Evolutionary conservation across 768 basidiomycete species (phyloP).

Genomic region (Lactarius hengduanensis): DNA sequence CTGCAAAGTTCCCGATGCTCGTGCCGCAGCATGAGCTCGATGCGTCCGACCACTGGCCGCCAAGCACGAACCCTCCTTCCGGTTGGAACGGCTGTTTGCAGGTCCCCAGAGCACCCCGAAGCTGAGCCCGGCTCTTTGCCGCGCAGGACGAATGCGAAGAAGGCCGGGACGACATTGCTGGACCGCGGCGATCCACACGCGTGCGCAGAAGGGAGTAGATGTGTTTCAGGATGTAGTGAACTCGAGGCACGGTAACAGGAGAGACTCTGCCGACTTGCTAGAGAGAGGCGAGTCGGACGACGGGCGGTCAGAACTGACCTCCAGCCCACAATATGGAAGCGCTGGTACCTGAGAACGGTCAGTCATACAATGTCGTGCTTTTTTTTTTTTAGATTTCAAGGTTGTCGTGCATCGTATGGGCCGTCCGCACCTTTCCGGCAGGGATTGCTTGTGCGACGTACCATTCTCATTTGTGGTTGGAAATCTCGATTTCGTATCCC

Average conservation of each 20-base stretch:
- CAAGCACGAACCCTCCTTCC: slow-evolving; percentile 43
- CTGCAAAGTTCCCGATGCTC: not conserved
- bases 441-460: slow-evolving; percentile 65
- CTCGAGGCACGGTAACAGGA: slow-evolving; percentile 52
- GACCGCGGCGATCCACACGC: slow-evolving; percentile 58
- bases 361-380: not conserved
- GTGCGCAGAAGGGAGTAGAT: slow-evolving; percentile 54
- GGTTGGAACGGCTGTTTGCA: slow-evolving; percentile 51
- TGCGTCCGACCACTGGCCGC: slow-evolving; percentile 44
- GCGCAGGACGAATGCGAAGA: slow-evolving; percentile 37
- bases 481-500: slow-evolving; percentile 57
- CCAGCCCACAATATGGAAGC: slow-evolving; percentile 57
- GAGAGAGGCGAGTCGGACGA: slow-evolving; percentile 47
- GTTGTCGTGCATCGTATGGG: not conserved
- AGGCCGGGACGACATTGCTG: slow-evolving; percentile 45
- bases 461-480: slow-evolving; percentile 64
- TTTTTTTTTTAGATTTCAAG: not conserved
- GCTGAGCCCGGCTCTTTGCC: slow-evolving; percentile 45
- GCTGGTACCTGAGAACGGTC: slow-evolving; percentile 48
- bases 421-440: slow-evolving; percentile 52
- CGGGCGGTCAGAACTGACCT: slow-evolving; percentile 52
- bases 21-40: not conserved
- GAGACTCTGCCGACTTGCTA: slow-evolving; percentile 61
- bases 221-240: slow-evolving; percentile 51
- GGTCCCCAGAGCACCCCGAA: slow-evolving; percentile 40